phyloP scores from a whole-genome alignment of 768 basidiomycete genomes.

The Suillus lakei region DNA sequence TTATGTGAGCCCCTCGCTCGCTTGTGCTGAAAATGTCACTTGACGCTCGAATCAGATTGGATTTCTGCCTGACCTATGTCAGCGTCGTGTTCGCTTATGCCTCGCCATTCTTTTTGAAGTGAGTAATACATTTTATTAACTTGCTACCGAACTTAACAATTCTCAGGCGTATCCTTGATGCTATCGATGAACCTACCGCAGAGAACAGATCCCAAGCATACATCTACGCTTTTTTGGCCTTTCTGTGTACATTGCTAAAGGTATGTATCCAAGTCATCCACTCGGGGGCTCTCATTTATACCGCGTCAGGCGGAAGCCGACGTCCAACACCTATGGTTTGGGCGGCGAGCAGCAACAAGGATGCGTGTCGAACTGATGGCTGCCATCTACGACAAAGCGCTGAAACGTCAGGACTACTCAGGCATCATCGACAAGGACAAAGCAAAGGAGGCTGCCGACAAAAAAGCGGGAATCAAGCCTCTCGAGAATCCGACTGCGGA shows the following conservation, averaged over 20 bases:
- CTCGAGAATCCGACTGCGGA: constrained; percentile 36
- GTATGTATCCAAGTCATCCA: constrained; percentile 10
- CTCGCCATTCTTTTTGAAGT: constrained; percentile 87
- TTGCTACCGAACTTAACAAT: background rate
- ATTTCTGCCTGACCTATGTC: constrained; percentile 68
- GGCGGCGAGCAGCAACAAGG: constrained; percentile 74
- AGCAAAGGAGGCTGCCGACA: constrained; percentile 27
- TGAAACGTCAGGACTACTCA: constrained; percentile 83
- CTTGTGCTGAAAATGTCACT: background rate
- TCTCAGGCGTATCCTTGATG: constrained; percentile 61
- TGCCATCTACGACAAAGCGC: constrained; percentile 85
- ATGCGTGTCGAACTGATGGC: constrained; percentile 84
- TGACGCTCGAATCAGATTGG: constrained; percentile 45
- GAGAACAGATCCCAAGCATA: constrained; percentile 67
- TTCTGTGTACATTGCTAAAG: constrained; percentile 52
- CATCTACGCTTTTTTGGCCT: constrained; percentile 78
- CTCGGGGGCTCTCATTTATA: constrained; percentile 1
- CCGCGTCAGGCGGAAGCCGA: constrained; percentile 59
- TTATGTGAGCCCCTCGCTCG: constrained; percentile 33
- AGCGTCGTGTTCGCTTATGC: constrained; percentile 80
- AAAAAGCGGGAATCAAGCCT: constrained; percentile 19
- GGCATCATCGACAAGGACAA: constrained; percentile 67
- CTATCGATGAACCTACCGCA: constrained; percentile 52
- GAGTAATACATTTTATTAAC: constrained; percentile 16
- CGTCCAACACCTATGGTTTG: constrained; percentile 79